phyloP scores from a whole-genome alignment of 2,329 filamentous ascomycete species.

The Xylariaceae sp. region DNA sequence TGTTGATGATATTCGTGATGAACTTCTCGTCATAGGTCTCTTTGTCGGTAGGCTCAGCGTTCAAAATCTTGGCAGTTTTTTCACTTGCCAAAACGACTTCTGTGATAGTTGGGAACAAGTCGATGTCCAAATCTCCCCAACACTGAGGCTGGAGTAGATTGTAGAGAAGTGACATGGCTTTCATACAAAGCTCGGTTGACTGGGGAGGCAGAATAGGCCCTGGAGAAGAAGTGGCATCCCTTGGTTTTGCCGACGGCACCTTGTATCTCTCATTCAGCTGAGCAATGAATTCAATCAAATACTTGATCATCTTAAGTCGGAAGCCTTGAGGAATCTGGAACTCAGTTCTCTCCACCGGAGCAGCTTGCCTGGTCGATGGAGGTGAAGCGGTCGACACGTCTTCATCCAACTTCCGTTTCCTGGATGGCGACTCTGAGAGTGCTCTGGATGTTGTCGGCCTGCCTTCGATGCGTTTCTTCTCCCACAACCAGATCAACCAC shows the following conservation, averaged over 20 bases:
- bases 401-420: conserved; percentile 75
- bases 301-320: conserved; percentile 83
- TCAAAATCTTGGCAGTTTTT: conserved; percentile 60
- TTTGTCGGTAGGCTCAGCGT: conserved; percentile 57
- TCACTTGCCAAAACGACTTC: conserved; percentile 82
- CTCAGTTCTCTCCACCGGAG: conserved; percentile 53
- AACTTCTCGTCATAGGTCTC: conserved; percentile 81
- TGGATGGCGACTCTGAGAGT: conserved; percentile 65
- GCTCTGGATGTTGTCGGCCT: conserved; percentile 40
- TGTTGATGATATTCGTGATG: conserved; percentile 85
- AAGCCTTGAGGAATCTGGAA: conserved; percentile 65
- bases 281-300: conserved; percentile 92
- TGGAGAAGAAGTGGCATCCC: conserved; percentile 45
- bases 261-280: conserved; percentile 82
- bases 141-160: conserved; percentile 82
- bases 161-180: conserved; percentile 74
- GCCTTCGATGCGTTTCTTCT: conserved; percentile 73
- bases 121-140: conserved; percentile 89
- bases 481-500: conserved; percentile 88
- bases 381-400: conserved; percentile 52
- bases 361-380: conserved; percentile 44
- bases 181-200: conserved; percentile 77
- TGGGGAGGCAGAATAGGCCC: conserved; percentile 48
- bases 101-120: conserved; percentile 85
- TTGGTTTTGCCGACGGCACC: conserved; percentile 65